A percentile compares a stretch with the other conserved stretches of the same genome.
Conservation (phyloP, 108 stramenopile genomes). For the Schizochytrium sp. region DNA sequence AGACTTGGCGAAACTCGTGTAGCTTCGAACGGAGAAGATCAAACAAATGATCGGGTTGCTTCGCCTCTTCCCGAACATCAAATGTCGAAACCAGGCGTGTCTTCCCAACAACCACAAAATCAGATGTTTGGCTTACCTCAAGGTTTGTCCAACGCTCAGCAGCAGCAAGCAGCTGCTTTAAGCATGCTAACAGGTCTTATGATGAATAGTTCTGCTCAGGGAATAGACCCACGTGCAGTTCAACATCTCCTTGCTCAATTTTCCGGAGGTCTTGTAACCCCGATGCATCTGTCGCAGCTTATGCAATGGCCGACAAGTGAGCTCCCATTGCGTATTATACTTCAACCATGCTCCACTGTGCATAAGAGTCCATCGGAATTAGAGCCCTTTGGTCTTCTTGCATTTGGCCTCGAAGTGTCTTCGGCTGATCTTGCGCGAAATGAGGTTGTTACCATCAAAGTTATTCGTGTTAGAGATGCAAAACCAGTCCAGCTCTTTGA, state of each 20-base stretch:
- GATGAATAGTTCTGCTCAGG: neutral
- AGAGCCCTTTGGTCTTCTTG: neutral
- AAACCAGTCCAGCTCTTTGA: neutral
- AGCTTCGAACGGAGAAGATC: too few species aligned
- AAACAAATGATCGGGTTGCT: too few species aligned
- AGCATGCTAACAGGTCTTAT: neutral
- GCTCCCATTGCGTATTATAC: neutral
- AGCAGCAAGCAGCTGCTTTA: neutral
- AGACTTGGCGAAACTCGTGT: too few species aligned
- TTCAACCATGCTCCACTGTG: neutral
- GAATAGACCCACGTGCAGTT: neutral
- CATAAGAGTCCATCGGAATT: neutral
- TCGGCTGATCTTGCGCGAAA: neutral
- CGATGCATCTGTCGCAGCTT: constrained; percentile 26
- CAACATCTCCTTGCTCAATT: constrained; percentile 7
- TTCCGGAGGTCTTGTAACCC: neutral
- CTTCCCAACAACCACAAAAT: too few species aligned
- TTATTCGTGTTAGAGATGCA: neutral
- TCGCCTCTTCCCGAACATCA: too few species aligned
- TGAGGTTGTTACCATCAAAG: constrained; percentile 21
- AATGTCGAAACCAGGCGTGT: too few species aligned
- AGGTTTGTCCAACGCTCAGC: neutral
- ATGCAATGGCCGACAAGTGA: neutral
- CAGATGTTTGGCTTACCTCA: too few species aligned
- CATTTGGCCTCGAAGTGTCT: constrained; percentile 6